phyloP scores from a whole-genome alignment of 768 basidiomycete species.

The Russula sp. region DNA sequence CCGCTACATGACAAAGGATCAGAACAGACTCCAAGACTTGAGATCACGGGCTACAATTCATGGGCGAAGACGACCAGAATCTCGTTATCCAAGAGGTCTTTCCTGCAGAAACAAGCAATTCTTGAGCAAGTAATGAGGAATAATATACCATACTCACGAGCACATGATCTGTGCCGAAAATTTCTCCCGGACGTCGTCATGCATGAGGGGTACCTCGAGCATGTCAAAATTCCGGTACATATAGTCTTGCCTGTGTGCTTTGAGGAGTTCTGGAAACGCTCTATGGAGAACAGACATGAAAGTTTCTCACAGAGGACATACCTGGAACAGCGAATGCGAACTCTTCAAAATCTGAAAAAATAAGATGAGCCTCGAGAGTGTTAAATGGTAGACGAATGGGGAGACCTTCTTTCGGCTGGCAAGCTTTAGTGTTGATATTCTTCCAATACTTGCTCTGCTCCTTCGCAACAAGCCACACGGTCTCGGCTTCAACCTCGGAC shows the following conservation, averaged over 20 bases:
- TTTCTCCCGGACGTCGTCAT: constrained; percentile 54
- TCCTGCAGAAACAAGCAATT: constrained; percentile 36
- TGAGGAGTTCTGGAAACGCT: constrained; percentile 64
- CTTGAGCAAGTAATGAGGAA: not conserved
- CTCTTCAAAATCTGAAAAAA: constrained; percentile 49
- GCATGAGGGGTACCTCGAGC: constrained; percentile 75
- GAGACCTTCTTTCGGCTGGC: constrained; percentile 75
- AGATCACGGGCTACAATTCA: constrained; percentile 62
- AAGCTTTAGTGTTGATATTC: constrained; percentile 70
- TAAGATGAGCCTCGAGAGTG: not conserved
- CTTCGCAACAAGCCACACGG: constrained; percentile 80
- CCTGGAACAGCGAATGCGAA: constrained; percentile 66
- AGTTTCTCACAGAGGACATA: constrained; percentile 27
- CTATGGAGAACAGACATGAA: not conserved
- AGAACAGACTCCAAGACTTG: not conserved
- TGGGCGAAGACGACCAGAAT: constrained; percentile 86
- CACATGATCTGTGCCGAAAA: constrained; percentile 84
- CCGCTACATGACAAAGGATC: constrained; percentile 47
- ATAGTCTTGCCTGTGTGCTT: constrained; percentile 81
- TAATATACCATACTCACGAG: constrained; percentile 54
- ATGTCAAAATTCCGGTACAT: constrained; percentile 71
- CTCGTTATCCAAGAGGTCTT: constrained; percentile 68
- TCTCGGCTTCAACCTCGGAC: constrained; percentile 78
- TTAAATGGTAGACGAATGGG: not conserved
- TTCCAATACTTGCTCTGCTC: constrained; percentile 93